These are phyloP conservation scores for Skeletonema tropicum DNA, from an alignment of 108 stramenopile genomes.

Conservation along the genomic window DNA sequence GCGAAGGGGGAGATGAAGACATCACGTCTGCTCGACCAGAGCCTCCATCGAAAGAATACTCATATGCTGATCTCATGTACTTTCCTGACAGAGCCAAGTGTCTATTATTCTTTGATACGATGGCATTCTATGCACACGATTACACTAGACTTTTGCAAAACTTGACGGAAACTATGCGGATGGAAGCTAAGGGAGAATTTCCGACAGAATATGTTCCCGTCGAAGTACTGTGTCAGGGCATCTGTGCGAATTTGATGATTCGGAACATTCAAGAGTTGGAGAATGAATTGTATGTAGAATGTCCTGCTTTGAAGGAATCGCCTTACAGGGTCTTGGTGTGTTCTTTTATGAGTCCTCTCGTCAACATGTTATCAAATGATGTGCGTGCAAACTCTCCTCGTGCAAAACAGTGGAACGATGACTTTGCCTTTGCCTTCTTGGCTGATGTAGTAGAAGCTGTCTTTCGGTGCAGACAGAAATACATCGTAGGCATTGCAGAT, in stretches of 20 bases:
- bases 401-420: neutral
- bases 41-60: neutral
- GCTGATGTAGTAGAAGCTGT: constrained; percentile 9
- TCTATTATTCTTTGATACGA: constrained; percentile 11
- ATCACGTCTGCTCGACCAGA: neutral
- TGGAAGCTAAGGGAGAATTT: constrained; percentile 6
- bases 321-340: constrained; percentile 4
- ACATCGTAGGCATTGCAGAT: neutral
- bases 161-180: neutral
- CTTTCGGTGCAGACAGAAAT: neutral
- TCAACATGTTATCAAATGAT: neutral
- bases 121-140: constrained; percentile 4
- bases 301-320: neutral
- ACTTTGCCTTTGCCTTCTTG: neutral
- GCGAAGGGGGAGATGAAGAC: neutral
- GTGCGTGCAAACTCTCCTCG: neutral
- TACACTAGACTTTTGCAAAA: neutral
- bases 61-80: neutral
- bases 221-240: neutral
- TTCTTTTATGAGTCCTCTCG: constrained; percentile 2
- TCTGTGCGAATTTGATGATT: neutral
- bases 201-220: neutral
- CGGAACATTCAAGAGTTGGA: constrained; percentile 2
- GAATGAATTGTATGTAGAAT: neutral
- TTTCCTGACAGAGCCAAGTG: neutral